Base-by-base conservation (phyloP, 2,329 filamentous ascomycete genomes). In the Ceratocystis alfenasii region DNA sequence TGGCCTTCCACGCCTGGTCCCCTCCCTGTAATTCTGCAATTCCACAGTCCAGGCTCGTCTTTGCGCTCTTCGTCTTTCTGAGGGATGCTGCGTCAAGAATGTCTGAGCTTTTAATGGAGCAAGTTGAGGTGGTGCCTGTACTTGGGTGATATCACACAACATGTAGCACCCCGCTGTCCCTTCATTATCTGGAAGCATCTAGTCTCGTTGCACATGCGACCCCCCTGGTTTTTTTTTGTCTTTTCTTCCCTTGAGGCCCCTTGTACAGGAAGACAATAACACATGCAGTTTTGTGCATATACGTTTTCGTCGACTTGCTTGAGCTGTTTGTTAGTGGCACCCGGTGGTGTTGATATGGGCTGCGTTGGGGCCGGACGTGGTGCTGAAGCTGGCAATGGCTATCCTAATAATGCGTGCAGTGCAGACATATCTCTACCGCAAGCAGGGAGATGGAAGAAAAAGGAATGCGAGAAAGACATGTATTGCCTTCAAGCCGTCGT, bases 31-130 rank as follows among this genome's bases (percentile, higher is more conserved):
- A 41, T 4, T 41, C 36, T 41, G 12, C 36, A 41, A 41, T 4
- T 41, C 36, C 12, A 41, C 36, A 41, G 12, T 41, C 36, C 10
- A 41, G 36, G 10, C 36, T 41, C 36, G 36, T 41, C 36, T 41
- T 41, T 41, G 10, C 36, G 12, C 12, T 41, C 50, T 67, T 64
- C 62, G 36, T 68, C 66, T 66, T 10, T n/a, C 45, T n/a, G 12
- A 36, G 59, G 44, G 59, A 64, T 50, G 46, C 46, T 30, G 48
- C 30, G 17, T 36, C 33, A 25, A 45, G 36, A 36, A 44, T 25
- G 33, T 62, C 30, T 62, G n/a, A 36, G 59, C 59, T 33, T 36
- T 33, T 62, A 44, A 62, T 22, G 44, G 28, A n/a, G n/a, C 59
- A 12, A 44, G 33, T 62, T 44, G 33, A 41, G 44, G 17, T 62